Evolutionary conservation across 2,329 filamentous ascomycete genomes (phyloP), one percentile per base, ranked within the genome.

Genomic region (Fusarium sambucinum): DNA sequence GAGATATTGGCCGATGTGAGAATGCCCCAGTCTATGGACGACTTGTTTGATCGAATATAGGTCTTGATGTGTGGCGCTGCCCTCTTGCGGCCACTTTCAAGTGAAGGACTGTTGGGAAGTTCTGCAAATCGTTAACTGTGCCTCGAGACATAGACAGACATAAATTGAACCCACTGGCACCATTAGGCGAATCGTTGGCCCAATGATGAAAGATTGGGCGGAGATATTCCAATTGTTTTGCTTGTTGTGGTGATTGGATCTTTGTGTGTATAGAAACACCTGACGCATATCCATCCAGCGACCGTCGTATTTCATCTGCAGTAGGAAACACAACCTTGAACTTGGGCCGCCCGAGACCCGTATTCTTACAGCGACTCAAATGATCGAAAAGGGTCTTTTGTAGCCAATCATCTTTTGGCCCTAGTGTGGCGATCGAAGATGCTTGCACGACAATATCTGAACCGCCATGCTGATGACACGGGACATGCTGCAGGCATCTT

Each of bases 31-130:
- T 96, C 92, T 38, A 96, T 89, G 0, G 79, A 76, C 19, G 80
- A 74, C n/a, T 77, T 69, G 54, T 81, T 79, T 69, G 85, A 94
- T 6, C 92, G 87, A 44, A 94, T 89, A 73, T 96, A 97, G 0
- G 93, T 97, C 77, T 97, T 97, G 76, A 97, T 92, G 71, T 97
- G 94, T 1, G 94, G 94, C 1, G 93, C 92, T 19, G 93, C 93
- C 30, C 88, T 84, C 47, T 87, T 83, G 55, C 92, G 83, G 2
- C 90, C 89, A 11, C 87, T 86, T 63, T 90, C 83, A 8, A 74
- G 75, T 2, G 76, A 51, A 3, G 41, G 27, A 1, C 69, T 63
- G 17, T 73, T 63, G 7, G 61, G 52, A 16, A 80, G 61, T 29
- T 72, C 80, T 80, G 30, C 38, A 33, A 25, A 35, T n/a, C 11